Percentiles rank a stretch among this genome's conserved stretches.
These are phyloP conservation scores for Friedmanniomyces simplex DNA, from an alignment of 495 filamentous ascomycete genomes.

Conservation along the genomic window DNA sequence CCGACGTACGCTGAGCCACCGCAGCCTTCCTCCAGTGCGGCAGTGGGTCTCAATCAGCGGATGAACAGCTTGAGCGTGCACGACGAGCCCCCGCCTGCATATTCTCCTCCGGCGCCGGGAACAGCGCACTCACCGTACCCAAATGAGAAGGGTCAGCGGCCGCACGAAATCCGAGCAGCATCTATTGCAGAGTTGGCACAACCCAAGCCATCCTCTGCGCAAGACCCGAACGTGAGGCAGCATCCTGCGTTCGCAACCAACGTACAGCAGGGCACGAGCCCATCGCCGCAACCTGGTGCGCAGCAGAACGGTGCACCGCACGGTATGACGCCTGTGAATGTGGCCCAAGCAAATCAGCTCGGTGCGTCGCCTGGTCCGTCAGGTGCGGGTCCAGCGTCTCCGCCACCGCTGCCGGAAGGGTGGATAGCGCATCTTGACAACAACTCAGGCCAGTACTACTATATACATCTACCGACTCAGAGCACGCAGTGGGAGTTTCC, in stretches of 20 bases:
- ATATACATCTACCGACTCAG: constrained; percentile 92
- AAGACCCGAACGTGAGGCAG: constrained; percentile 41
- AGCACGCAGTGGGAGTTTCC: constrained; percentile 98
- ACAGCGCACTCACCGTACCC: constrained; percentile 51
- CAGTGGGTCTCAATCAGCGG: constrained; percentile 79
- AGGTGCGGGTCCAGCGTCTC: constrained; percentile 60
- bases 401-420: constrained; percentile 87
- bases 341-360: constrained; percentile 15
- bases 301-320: constrained; percentile 31
- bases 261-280: background rate
- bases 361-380: constrained; percentile 35
- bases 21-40: constrained; percentile 31
- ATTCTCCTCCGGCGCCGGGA: constrained; percentile 49
- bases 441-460: constrained; percentile 95
- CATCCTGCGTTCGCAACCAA: constrained; percentile 74
- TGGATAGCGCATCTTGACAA: constrained; percentile 97
- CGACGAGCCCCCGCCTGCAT: constrained; percentile 81
- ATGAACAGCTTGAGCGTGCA: constrained; percentile 48
- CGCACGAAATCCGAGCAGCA: constrained; percentile 45
- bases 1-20: constrained; percentile 23
- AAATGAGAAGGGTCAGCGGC: constrained; percentile 43
- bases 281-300: constrained; percentile 4
- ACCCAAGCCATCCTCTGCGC: constrained; percentile 13
- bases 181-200: background rate
- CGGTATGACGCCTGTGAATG: constrained; percentile 14